Conservation (phyloP, 768 basidiomycete species). For the Cyclocybe cylindracea region DNA sequence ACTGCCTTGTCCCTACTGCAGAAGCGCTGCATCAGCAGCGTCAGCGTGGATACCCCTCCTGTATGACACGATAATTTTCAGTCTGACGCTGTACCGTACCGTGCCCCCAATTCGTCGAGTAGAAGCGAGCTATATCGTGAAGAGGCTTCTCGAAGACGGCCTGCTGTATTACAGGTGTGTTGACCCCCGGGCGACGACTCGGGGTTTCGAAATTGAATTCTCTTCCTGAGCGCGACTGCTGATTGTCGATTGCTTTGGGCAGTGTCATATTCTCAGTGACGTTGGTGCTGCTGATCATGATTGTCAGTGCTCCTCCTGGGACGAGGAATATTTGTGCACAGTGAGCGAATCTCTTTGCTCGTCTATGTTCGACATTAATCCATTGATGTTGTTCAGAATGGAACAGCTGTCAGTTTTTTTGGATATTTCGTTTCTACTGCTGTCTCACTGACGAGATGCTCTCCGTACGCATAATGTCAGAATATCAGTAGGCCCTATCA, state of each 20-base stretch:
- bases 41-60: constrained; percentile 52
- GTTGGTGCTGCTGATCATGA: constrained; percentile 46
- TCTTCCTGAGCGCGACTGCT: background rate
- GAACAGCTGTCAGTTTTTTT: constrained; percentile 35
- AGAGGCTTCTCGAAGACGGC: constrained; percentile 45
- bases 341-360: constrained; percentile 26
- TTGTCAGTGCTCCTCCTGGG: constrained; percentile 42
- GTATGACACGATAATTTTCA: constrained; percentile 46
- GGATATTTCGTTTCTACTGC: background rate
- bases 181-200: background rate
- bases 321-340: constrained; percentile 49
- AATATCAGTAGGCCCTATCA: constrained; percentile 12
- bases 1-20: constrained; percentile 15
- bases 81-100: constrained; percentile 38
- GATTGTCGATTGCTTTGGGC: background rate
- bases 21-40: constrained; percentile 42
- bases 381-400: constrained; percentile 24
- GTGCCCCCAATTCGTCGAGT: constrained; percentile 33
- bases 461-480: background rate
- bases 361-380: background rate
- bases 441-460: background rate
- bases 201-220: background rate
- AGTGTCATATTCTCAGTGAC: constrained; percentile 49
- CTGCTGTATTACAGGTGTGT: constrained; percentile 45
- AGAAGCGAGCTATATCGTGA: constrained; percentile 38